A percentile compares a stretch with the other conserved stretches of the same genome.
phyloP scores from a whole-genome alignment of 106 monocot species.

The Ottelia alismoides region DNA sequence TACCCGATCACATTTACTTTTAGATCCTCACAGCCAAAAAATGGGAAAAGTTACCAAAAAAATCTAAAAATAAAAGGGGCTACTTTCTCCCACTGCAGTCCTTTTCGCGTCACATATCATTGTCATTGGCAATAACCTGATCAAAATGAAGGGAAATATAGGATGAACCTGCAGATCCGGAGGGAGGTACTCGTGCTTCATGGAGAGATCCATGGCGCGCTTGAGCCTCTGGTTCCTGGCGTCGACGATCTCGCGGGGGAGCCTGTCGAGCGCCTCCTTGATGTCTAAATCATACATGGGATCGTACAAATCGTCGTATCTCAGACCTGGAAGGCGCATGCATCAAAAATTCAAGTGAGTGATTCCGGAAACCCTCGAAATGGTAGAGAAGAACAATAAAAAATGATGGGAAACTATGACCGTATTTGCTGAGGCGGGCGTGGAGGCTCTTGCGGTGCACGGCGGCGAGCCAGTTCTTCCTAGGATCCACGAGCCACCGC shows the following conservation, averaged over 20 bases:
- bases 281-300: constrained; percentile 83
- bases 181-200: constrained; percentile 90
- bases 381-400: too few relatives aligned
- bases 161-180: constrained; percentile 58
- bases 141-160: too few relatives aligned
- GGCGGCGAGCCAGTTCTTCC: constrained; percentile 62
- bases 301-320: constrained; percentile 90
- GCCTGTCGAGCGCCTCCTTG: constrained; percentile 85
- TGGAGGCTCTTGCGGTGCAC: constrained; percentile 58
- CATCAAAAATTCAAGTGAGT: not conserved
- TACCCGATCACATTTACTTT: too few relatives aligned
- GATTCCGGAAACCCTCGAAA: too few relatives aligned
- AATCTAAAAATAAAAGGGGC: too few relatives aligned
- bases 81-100: too few relatives aligned
- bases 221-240: constrained; percentile 93
- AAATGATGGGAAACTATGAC: constrained; percentile 14
- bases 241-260: constrained; percentile 84
- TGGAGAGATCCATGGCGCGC: constrained; percentile 95
- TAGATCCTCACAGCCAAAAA: too few relatives aligned
- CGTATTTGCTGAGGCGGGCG: constrained; percentile 70
- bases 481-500: constrained; percentile 58
- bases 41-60: too few relatives aligned
- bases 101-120: too few relatives aligned
- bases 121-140: too few relatives aligned
- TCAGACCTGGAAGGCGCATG: constrained; percentile 31